These are phyloP conservation scores for Talaromyces adpressus DNA, from an alignment of 495 filamentous ascomycete genomes.

Conservation along the genomic window DNA sequence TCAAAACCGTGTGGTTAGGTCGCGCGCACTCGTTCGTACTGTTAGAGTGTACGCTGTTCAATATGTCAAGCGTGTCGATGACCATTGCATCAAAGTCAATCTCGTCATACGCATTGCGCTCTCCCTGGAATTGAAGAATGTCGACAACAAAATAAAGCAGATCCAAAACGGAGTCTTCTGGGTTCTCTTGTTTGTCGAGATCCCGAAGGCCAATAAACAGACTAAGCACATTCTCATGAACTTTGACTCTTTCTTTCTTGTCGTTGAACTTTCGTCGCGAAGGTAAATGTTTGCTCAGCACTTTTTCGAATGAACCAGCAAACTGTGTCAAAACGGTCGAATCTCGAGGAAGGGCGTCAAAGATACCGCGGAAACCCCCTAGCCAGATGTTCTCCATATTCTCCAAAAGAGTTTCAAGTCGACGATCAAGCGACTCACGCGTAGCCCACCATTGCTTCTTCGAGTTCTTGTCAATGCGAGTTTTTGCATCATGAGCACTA, in stretches of 20 bases:
- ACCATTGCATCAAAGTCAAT: conserved; percentile 91
- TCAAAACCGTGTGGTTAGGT: conserved; percentile 77
- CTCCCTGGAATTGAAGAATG: conserved; percentile 92
- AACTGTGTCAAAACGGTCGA: conserved; percentile 63
- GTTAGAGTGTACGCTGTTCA: conserved; percentile 64
- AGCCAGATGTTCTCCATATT: conserved; percentile 93
- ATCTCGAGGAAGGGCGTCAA: conserved; percentile 61
- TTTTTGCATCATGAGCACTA: conserved; percentile 67
- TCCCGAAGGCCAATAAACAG: conserved; percentile 82
- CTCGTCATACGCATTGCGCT: conserved; percentile 95
- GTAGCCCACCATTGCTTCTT: conserved; percentile 86
- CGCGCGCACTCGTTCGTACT: conserved; percentile 47
- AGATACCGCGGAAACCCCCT: conserved; percentile 86
- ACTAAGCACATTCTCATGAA: conserved; percentile 75
- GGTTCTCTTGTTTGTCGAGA: conserved; percentile 58
- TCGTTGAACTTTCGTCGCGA: conserved; percentile 66
- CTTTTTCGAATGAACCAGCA: conserved; percentile 65
- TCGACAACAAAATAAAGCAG: conserved; percentile 94
- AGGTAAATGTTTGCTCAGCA: conserved; percentile 81
- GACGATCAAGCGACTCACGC: conserved; percentile 68
- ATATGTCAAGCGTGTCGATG: conserved; percentile 72
- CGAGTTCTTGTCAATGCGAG: conserved; percentile 49
- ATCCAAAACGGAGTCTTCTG: conserved; percentile 82
- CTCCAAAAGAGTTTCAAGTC: conserved; percentile 67
- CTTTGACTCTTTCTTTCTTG: conserved; percentile 41